Percentiles rank a stretch among this genome's conserved stretches.
Evolutionary conservation across 805 yeast species (phyloP).

Genomic region (Candida nemodendra): DNA sequence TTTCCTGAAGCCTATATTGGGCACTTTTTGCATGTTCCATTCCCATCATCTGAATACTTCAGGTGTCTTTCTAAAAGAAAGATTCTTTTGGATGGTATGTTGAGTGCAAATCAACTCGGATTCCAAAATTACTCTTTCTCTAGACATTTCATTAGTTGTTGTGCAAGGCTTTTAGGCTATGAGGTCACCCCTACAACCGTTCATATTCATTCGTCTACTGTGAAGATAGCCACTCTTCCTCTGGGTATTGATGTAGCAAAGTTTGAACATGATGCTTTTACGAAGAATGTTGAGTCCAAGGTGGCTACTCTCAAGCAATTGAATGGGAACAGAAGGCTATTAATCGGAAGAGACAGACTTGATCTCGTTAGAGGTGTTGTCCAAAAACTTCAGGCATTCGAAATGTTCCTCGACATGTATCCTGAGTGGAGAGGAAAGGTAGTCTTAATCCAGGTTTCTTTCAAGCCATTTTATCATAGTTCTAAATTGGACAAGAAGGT

Average conservation of each 20-base stretch:
- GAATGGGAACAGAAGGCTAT: constrained; percentile 67
- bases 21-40: constrained; percentile 84
- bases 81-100: constrained; percentile 82
- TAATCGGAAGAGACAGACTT: constrained; percentile 91
- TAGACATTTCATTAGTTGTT: constrained; percentile 87
- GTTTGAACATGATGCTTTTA: constrained; percentile 63
- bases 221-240: constrained; percentile 74
- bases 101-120: constrained; percentile 83
- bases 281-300: constrained; percentile 53
- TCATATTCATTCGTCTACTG: constrained; percentile 72
- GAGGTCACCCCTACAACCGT: constrained; percentile 61
- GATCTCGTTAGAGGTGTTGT: constrained; percentile 91
- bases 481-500: constrained; percentile 76
- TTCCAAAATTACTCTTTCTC: constrained; percentile 86
- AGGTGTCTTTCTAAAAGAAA: constrained; percentile 82
- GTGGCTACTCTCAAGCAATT: constrained; percentile 61
- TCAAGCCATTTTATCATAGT: constrained; percentile 65
- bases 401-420: constrained; percentile 79
- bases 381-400: constrained; percentile 90
- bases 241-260: constrained; percentile 82
- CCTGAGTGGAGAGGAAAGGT: constrained; percentile 88
- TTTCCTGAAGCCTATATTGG: constrained; percentile 74
- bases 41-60: constrained; percentile 92
- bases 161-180: constrained; percentile 83
- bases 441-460: constrained; percentile 87